Percentiles rank a stretch among this genome's conserved stretches.
Conservation (phyloP, 371 early-diverging fungal species). For the Rhizopus arrhizus region DNA sequence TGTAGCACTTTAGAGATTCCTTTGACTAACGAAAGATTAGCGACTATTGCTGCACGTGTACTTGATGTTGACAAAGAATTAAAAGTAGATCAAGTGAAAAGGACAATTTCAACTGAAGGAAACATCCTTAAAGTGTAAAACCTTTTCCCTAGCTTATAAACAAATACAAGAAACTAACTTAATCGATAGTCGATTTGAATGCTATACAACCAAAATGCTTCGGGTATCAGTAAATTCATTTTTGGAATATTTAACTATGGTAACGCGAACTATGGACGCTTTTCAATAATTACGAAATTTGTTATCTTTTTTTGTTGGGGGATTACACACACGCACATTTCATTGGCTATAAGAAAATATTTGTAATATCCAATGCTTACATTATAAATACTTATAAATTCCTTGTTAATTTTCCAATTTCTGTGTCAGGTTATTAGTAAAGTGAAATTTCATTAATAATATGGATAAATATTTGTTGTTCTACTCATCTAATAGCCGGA, state of each 20-base stretch:
- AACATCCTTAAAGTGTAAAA: constrained; percentile 37
- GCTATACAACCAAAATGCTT: constrained; percentile 46
- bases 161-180: not conserved
- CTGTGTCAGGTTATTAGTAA: no score
- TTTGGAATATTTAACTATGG: constrained; percentile 54
- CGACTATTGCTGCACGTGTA: constrained; percentile 43
- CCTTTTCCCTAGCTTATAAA: not conserved
- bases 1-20: constrained; percentile 48
- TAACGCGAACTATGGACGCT: constrained; percentile 50
- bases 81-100: constrained; percentile 47
- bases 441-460: no score
- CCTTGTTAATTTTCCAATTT: no score
- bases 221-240: constrained; percentile 56
- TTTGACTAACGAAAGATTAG: constrained; percentile 44
- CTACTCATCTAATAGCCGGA: no score
- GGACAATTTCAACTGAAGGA: constrained; percentile 27
- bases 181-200: constrained; percentile 42
- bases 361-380: no score
- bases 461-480: no score
- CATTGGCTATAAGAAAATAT: not conserved
- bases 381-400: no score
- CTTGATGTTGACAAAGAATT: constrained; percentile 54
- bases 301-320: not conserved
- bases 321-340: not conserved
- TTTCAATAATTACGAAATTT: constrained; percentile 5